phyloP scores from a whole-genome alignment of 148 eudicot genomes.

The Fagopyrum esculentum region DNA sequence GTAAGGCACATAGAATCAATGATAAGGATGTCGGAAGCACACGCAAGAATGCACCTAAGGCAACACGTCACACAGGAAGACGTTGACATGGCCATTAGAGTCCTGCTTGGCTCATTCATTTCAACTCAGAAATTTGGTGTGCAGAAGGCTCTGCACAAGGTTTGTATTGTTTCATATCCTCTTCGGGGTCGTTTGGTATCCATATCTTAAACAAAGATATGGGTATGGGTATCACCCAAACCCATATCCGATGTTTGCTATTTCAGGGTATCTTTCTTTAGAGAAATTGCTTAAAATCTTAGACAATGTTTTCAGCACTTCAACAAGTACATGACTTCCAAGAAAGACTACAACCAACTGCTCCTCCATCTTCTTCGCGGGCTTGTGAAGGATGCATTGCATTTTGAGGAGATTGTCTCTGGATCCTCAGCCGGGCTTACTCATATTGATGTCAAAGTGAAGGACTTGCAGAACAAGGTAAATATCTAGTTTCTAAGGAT shows the following conservation, averaged over 20 bases:
- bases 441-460: constrained; percentile 70
- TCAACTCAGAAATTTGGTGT: constrained; percentile 98
- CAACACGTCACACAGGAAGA: constrained; percentile 95
- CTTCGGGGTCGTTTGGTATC: background rate
- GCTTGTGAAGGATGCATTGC: constrained; percentile 74
- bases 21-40: constrained; percentile 99
- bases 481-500: background rate
- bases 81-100: constrained; percentile 94
- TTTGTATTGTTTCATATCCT: constrained; percentile 13
- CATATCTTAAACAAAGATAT: too few species aligned
- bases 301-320: constrained; percentile 52
- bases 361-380: constrained; percentile 68
- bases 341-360: constrained; percentile 79
- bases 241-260: too few species aligned
- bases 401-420: constrained; percentile 73
- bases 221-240: too few species aligned
- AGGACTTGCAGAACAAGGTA: constrained; percentile 87
- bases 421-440: constrained; percentile 41
- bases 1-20: constrained; percentile 97
- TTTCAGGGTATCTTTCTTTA: background rate
- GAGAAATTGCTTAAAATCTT: background rate
- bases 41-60: constrained; percentile 96
- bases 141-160: constrained; percentile 92
- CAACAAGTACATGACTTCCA: constrained; percentile 83
- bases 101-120: constrained; percentile 84